Percentiles rank a stretch among this genome's conserved stretches.
Evolutionary conservation across 2,329 filamentous ascomycete species (phyloP).

Genomic region (Madurella mycetomatis): DNA sequence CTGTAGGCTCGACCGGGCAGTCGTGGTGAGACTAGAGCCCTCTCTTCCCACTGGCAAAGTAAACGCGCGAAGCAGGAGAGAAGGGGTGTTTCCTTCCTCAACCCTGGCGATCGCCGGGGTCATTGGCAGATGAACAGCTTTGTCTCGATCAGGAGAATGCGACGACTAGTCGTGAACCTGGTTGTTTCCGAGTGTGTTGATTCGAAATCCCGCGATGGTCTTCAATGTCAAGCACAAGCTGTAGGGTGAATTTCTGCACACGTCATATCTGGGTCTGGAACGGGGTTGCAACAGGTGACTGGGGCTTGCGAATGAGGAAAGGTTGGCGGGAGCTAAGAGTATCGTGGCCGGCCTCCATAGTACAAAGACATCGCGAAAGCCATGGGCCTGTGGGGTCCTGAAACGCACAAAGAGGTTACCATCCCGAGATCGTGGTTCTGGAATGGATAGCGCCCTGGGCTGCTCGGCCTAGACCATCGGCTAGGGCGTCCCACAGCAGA

Average conservation of each 20-base stretch:
- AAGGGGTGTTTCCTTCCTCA: background rate
- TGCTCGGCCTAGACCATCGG: too few relatives aligned
- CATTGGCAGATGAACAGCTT: constrained; percentile 10
- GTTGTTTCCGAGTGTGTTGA: too few relatives aligned
- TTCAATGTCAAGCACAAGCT: background rate
- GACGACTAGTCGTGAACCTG: too few relatives aligned
- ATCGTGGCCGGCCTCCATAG: too few relatives aligned
- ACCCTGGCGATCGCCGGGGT: constrained; percentile 1
- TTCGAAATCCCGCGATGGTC: background rate
- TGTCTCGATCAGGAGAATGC: background rate
- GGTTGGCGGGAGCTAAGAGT: too few relatives aligned
- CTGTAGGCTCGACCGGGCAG: constrained; percentile 15
- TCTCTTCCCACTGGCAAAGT: constrained; percentile 7
- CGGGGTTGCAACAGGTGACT: background rate
- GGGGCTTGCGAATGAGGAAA: background rate
- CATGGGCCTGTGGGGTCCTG: too few relatives aligned
- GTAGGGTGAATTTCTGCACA: background rate
- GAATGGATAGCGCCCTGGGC: too few relatives aligned
- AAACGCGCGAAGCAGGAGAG: background rate
- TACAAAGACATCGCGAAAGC: too few relatives aligned
- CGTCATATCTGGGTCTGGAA: too few relatives aligned
- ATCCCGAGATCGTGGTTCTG: too few relatives aligned
- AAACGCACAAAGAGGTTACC: too few relatives aligned
- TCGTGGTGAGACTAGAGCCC: constrained; percentile 15
- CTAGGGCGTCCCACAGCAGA: background rate